These are phyloP conservation scores for Curvularia sp. DNA, from an alignment of 2,329 filamentous ascomycete species.

Conservation along the genomic window DNA sequence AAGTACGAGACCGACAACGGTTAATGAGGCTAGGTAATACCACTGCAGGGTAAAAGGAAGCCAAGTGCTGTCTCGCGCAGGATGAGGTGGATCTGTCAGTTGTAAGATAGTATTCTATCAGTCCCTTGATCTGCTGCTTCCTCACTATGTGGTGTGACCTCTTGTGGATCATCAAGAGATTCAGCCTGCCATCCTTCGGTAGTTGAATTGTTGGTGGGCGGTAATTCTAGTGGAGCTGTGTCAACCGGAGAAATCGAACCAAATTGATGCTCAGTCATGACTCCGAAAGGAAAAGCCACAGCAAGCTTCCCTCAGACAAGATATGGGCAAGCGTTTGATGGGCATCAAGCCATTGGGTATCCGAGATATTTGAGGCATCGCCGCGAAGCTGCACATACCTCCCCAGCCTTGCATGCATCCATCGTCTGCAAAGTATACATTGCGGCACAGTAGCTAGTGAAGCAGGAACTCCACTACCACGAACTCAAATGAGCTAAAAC, in stretches of 20 bases:
- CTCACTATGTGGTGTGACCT: not conserved
- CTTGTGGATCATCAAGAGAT: not conserved
- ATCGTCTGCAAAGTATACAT: not conserved
- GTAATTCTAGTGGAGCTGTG: not conserved
- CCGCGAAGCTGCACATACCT: not conserved
- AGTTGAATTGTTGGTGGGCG: not conserved
- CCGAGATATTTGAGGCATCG: not conserved
- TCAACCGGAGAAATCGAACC: not conserved
- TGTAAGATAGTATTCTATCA: not conserved
- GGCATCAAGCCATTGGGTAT: not conserved
- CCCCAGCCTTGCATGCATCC: not conserved
- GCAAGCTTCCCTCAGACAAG: not conserved
- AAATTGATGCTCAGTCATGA: not conserved
- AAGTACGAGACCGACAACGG: conserved; percentile 6
- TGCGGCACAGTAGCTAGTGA: conserved; percentile 1
- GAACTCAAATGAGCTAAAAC: not conserved
- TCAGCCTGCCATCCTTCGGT: not conserved
- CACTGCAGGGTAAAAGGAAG: not conserved
- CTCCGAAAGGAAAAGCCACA: not conserved
- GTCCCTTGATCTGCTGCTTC: not conserved
- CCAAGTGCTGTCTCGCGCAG: not conserved
- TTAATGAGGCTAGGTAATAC: not conserved
- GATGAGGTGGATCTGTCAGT: not conserved
- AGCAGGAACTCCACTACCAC: not conserved
- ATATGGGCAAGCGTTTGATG: not conserved